These are phyloP conservation scores for Metschnikowia kofuensis DNA, from an alignment of 805 yeast species.

Conservation along the genomic window DNA sequence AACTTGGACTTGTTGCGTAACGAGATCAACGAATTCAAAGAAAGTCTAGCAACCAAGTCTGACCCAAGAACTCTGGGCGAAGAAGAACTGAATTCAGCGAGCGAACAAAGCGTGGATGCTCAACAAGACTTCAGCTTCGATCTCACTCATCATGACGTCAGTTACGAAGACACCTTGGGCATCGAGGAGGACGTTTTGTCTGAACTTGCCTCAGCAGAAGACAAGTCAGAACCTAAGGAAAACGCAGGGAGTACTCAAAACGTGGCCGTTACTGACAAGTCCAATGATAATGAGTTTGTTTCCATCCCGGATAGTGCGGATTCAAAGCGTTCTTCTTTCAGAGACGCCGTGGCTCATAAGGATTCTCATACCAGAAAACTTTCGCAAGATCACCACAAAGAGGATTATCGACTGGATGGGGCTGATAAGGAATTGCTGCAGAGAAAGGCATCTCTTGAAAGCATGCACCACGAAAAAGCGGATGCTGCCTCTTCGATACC, in stretches of 20 bases:
- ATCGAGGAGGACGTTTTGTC: slow-evolving; percentile 29
- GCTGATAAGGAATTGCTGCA: neutral
- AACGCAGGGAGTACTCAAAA: too few relatives aligned
- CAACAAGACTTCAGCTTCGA: slow-evolving; percentile 38
- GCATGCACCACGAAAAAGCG: too few relatives aligned
- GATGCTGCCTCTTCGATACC: too few relatives aligned
- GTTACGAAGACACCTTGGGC: slow-evolving; percentile 38
- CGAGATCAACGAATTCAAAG: slow-evolving; percentile 45
- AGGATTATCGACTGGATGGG: neutral
- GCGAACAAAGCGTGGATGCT: neutral
- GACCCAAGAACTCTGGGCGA: neutral
- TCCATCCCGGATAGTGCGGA: slow-evolving; percentile 1
- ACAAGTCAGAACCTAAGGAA: too few relatives aligned
- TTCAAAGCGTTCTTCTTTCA: neutral
- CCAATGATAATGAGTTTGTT: slow-evolving; percentile 2
- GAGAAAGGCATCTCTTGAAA: too few relatives aligned
- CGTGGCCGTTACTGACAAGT: neutral
- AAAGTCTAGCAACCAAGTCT: slow-evolving; percentile 29
- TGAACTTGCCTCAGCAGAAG: slow-evolving; percentile 15
- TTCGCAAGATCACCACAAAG: neutral
- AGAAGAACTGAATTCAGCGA: neutral
- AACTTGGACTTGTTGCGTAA: slow-evolving; percentile 39
- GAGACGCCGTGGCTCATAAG: slow-evolving; percentile 4
- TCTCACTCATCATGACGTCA: slow-evolving; percentile 35
- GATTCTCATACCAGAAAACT: neutral